These are phyloP conservation scores for Serendipita sp. DNA, from an alignment of 768 basidiomycete genomes.

Conservation along the genomic window DNA sequence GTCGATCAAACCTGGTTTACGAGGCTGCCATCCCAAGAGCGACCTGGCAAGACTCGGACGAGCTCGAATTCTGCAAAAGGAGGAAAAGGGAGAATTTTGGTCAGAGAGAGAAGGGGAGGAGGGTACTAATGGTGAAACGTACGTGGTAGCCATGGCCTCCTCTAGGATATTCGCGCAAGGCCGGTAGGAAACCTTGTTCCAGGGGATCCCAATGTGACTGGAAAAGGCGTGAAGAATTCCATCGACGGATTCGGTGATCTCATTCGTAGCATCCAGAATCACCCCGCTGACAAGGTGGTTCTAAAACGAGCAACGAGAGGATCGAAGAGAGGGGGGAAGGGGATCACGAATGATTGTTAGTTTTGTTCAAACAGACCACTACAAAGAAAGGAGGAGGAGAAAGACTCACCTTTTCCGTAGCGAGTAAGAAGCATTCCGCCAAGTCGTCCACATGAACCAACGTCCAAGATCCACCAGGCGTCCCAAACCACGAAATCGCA, in stretches of 20 bases:
- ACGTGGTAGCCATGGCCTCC: constrained; percentile 6
- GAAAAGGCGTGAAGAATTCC: constrained; percentile 27
- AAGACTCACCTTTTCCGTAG: constrained; percentile 25
- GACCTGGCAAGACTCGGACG: constrained; percentile 28
- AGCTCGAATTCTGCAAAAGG: constrained; percentile 18
- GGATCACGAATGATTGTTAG: too few relatives aligned
- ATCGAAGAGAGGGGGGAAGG: not conserved
- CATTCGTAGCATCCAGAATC: constrained; percentile 29
- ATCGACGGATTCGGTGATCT: constrained; percentile 25
- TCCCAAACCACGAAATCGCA: constrained; percentile 22
- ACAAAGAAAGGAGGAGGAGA: not conserved
- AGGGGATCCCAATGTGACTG: constrained; percentile 21
- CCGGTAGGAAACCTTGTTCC: not conserved
- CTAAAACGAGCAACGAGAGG: not conserved
- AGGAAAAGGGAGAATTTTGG: constrained; percentile 21
- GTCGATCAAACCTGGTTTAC: constrained; percentile 28
- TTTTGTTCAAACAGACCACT: too few relatives aligned
- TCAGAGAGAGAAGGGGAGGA: constrained; percentile 21
- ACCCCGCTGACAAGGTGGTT: constrained; percentile 22
- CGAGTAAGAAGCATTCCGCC: constrained; percentile 28
- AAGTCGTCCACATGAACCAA: constrained; percentile 32
- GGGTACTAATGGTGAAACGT: not conserved
- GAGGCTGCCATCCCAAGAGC: constrained; percentile 30
- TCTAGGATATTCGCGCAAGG: constrained; percentile 3
- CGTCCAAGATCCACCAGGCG: constrained; percentile 22